A percentile compares a stretch with the other conserved stretches of the same genome.
These are phyloP conservation scores for Saccharum officinarum DNA, from an alignment of 176 grass and related monocot genomes.

Conservation along the genomic window DNA sequence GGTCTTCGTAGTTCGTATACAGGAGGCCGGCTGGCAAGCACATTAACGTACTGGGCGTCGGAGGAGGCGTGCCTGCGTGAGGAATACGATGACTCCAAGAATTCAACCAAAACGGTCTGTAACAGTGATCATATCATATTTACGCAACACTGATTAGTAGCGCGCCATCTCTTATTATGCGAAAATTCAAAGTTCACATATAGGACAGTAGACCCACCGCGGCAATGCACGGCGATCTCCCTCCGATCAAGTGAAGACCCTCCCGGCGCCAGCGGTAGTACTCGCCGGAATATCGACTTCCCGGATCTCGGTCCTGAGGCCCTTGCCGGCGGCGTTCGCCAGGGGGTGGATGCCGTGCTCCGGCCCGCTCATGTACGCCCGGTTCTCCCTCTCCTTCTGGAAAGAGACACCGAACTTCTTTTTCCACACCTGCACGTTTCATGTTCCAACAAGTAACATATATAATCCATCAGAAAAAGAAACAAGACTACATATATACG, in stretches of 20 bases:
- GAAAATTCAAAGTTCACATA: neutral
- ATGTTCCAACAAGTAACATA: neutral
- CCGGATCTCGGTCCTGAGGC: constrained; percentile 55
- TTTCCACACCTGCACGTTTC: constrained; percentile 56
- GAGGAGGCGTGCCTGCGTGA: no score
- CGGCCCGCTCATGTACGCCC: constrained; percentile 68
- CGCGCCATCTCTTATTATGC: neutral
- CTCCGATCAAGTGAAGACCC: constrained; percentile 31
- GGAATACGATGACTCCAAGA: no score
- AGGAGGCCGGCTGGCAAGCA: no score
- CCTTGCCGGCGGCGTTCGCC: constrained; percentile 72
- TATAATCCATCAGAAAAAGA: neutral
- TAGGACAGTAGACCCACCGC: neutral
- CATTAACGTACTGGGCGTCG: no score
- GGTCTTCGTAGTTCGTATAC: no score
- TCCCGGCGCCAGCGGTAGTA: neutral
- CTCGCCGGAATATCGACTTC: constrained; percentile 55
- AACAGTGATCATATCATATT: no score
- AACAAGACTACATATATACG: neutral
- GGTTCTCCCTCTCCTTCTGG: constrained; percentile 61
- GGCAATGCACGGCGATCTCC: neutral
- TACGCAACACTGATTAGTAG: neutral
- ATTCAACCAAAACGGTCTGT: no score
- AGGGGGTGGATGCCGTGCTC: constrained; percentile 89
- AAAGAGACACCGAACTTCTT: constrained; percentile 69